Base-by-base conservation (phyloP, 2,329 filamentous ascomycete genomes). In the Penicillium rolfsii region DNA sequence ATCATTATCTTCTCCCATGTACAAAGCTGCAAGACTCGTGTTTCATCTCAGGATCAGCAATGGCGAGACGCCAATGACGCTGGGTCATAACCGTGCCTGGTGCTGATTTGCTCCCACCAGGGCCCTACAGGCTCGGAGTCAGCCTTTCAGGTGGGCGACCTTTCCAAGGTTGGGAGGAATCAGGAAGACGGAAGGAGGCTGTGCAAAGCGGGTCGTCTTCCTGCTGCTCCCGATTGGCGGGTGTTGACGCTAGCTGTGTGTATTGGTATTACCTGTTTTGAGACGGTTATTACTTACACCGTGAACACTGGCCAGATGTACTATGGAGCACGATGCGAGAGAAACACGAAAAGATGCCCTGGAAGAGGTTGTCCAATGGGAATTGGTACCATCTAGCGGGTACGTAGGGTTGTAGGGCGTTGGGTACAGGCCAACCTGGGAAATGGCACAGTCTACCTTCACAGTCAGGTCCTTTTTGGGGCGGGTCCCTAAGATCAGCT, bases 151-250 rank as follows among this genome's bases (percentile, higher is more conserved):
- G 50, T 41, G 64, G 53, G 52, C n/a, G 52, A 58, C 40, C 57
- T 55, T 63, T 64, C 64, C 62, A 64, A 57, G 59, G 60, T 64
- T 61, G 57, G 58, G 52, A 58, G 16, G 49, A 63, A 56, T 36
- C 40, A 56, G 53, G 41, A 48, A 41, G 14, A 48, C 12, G 49
- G 55, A 66, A 60, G 64, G 61, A 67, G 64, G 64, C 64, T 67
- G 64, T 67, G 64, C 64, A 67, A 67, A 67, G 63, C 55, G 61
- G 64, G 63, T 64, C 64, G 14, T 14, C 54, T 62, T 64, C 61
- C 63, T 62, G 48, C 8, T 30, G 11, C 53, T 63, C 63, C 64
- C 59, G 59, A 65, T 67, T 65, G 63, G 64, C 8, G 43, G 9
- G 30, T 24, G 38, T 43, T 5, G n/a, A 12, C 9, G n/a, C 28